Percentiles rank a stretch among this genome's conserved stretches.
These are phyloP conservation scores for Pinus albicaulis DNA, from an alignment of 75 land plant genomes.

Conservation along the genomic window DNA sequence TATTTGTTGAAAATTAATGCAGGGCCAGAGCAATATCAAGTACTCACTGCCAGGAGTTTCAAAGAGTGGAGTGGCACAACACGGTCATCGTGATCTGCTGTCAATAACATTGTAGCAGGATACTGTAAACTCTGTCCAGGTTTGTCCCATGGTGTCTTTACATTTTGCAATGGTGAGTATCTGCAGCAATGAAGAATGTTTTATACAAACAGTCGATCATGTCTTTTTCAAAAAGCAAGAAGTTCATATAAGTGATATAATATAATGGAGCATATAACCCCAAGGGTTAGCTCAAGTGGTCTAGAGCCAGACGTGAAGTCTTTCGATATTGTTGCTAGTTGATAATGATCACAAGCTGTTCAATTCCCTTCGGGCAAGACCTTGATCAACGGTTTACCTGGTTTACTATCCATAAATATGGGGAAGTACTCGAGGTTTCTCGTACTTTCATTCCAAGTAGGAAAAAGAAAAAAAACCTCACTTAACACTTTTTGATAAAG, in stretches of 20 bases:
- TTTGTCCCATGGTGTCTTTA: conserved; percentile 86
- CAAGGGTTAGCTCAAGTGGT: too few relatives aligned
- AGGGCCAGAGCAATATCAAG: neutral
- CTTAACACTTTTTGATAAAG: neutral
- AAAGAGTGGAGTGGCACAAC: conserved; percentile 95
- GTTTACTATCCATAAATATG: too few relatives aligned
- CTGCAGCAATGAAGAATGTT: conserved; percentile 25
- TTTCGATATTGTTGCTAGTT: too few relatives aligned
- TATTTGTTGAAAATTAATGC: neutral
- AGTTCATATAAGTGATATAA: neutral
- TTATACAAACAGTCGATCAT: neutral
- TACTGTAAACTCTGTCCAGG: conserved; percentile 45
- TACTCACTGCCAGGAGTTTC: conserved; percentile 85
- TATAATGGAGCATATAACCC: neutral
- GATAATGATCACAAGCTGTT: too few relatives aligned
- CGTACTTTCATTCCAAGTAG: too few relatives aligned
- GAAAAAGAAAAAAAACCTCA: neutral
- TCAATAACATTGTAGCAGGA: conserved; percentile 87
- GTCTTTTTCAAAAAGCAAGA: neutral
- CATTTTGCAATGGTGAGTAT: conserved; percentile 98
- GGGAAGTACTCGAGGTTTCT: too few relatives aligned
- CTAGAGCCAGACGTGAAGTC: too few relatives aligned
- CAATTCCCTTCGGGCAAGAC: too few relatives aligned
- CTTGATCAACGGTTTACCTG: too few relatives aligned
- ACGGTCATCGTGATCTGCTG: conserved; percentile 99